Evolutionary conservation across 192 early-diverging fungal genomes (phyloP), one percentile per base, ranked within the genome.

Genomic region (Funneliformis geosporum): DNA sequence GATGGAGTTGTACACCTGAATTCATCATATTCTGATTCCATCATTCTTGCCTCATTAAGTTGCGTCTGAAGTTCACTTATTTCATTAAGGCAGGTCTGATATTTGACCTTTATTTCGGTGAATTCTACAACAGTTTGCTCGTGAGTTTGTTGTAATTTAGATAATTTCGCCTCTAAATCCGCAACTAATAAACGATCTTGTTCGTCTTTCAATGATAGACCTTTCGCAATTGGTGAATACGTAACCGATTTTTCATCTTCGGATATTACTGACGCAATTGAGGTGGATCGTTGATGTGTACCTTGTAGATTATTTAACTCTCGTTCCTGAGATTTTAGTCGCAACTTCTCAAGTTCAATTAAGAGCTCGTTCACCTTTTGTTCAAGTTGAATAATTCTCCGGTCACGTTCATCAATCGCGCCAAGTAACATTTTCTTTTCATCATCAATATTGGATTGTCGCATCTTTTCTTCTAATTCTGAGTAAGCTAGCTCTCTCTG

Each of bases 21-120:
- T 44, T 60, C 59, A 9, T 61, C 74, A 42, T 25, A 25, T 40
- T 50, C 61, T 8, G 47, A 55, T 25, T 11, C 1, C 8, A 23
- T 4, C 9, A 66, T 18, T 78, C 42, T 65, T 16, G 76, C 40
- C 67, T 78, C 76, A 18, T 39, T 21, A 23, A 79, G 67, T 67
- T 70, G 77, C 11, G 8, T 8, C 16, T 60, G 65, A 33, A 79
- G 33, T 23, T 79, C 77, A 38, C 50, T 16, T 70, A 70, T 79
- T 67, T 79, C 77, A 12, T 65, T 23, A 59, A 79, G 25, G 59
- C 77, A 70, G 40, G 28, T 14, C 10, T 47, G 21, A 70, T 79
- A 70, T 60, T 79, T 79, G 8, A 27, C 39, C 59, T 70, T 79
- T 39, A 79, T 47, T 10, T 79, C 77, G 10, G 21, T 33, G n/a